A percentile compares a stretch with the other conserved stretches of the same genome.
These are phyloP conservation scores for Eurotiales sp. DNA, from an alignment of 2,329 filamentous ascomycete species.

Conservation along the genomic window DNA sequence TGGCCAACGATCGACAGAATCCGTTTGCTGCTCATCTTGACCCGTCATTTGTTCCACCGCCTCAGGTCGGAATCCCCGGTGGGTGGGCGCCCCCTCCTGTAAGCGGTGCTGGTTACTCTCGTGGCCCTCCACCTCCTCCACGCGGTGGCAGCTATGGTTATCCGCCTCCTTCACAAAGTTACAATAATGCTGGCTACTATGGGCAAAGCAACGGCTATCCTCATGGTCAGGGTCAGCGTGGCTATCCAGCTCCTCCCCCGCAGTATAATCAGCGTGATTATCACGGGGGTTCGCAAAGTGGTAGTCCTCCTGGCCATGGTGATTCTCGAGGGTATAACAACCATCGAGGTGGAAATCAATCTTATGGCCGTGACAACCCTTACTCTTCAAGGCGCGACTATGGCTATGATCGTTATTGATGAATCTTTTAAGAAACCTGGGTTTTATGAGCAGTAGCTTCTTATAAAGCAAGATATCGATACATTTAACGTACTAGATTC, in stretches of 20 bases:
- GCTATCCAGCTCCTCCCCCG: slow-evolving; percentile 18
- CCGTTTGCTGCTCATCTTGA: slow-evolving; percentile 48
- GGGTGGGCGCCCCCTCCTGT: slow-evolving; percentile 32
- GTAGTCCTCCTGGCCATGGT: slow-evolving; percentile 17
- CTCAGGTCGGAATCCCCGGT: slow-evolving; percentile 26
- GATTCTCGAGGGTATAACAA: slow-evolving; percentile 19
- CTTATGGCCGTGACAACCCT: slow-evolving; percentile 19
- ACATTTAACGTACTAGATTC: too few relatives aligned
- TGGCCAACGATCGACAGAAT: slow-evolving; percentile 38
- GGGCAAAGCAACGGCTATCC: slow-evolving; percentile 26
- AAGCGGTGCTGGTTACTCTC: slow-evolving; percentile 29
- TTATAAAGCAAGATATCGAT: too few relatives aligned
- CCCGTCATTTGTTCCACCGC: slow-evolving; percentile 38
- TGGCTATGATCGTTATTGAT: slow-evolving; percentile 38
- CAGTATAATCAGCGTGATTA: slow-evolving; percentile 23
- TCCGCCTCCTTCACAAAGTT: slow-evolving; percentile 19
- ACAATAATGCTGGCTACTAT: slow-evolving; percentile 22
- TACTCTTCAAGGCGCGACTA: slow-evolving; percentile 30
- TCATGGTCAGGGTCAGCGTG: slow-evolving; percentile 19
- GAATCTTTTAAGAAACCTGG: too few relatives aligned
- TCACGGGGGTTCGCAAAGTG: slow-evolving; percentile 24
- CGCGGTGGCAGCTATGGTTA: slow-evolving; percentile 29
- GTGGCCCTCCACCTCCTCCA: slow-evolving; percentile 38
- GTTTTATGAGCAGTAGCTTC: too few relatives aligned
- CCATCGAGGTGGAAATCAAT: slow-evolving; percentile 19